These are phyloP conservation scores for Geosmithia flava DNA, from an alignment of 2,329 filamentous ascomycete genomes.

Conservation along the genomic window DNA sequence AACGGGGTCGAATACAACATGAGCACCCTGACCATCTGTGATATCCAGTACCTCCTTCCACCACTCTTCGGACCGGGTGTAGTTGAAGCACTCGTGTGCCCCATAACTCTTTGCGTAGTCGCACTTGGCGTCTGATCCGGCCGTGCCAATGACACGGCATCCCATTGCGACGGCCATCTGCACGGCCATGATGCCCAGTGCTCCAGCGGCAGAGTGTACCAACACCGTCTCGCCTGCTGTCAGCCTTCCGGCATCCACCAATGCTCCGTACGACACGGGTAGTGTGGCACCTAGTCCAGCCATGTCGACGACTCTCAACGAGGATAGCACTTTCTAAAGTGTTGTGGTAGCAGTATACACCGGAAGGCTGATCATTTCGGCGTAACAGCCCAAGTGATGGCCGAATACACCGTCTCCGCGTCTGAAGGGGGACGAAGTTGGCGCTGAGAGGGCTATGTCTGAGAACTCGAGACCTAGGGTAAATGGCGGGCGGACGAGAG, in stretches of 20 bases:
- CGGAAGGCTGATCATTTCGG: slow-evolving; percentile 33
- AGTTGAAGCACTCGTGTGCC: slow-evolving; percentile 27
- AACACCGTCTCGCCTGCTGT: slow-evolving; percentile 34
- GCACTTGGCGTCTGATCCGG: slow-evolving; percentile 32
- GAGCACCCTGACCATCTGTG: slow-evolving; percentile 35
- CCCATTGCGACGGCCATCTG: slow-evolving; percentile 41
- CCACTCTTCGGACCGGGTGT: slow-evolving; percentile 26
- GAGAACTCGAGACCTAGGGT: slow-evolving; percentile 48
- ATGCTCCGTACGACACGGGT: slow-evolving; percentile 39
- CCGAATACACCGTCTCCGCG: slow-evolving; percentile 43
- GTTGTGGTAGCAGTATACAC: slow-evolving; percentile 10
- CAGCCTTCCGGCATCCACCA: slow-evolving; percentile 26
- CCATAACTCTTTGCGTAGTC: slow-evolving; percentile 23
- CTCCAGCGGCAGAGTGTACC: slow-evolving; percentile 42
- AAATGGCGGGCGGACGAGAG: slow-evolving; percentile 44
- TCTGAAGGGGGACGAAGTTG: slow-evolving; percentile 19
- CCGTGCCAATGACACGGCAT: slow-evolving; percentile 39
- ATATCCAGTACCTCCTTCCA: slow-evolving; percentile 32
- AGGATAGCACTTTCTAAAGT: slow-evolving; percentile 29
- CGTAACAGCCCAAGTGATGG: slow-evolving; percentile 35
- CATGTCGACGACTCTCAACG: slow-evolving; percentile 32
- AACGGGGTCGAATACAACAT: slow-evolving; percentile 46
- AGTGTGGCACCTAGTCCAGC: slow-evolving; percentile 41
- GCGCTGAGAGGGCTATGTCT: slow-evolving; percentile 31
- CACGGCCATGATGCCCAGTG: slow-evolving; percentile 40